A percentile compares a stretch with the other conserved stretches of the same genome.
phyloP scores from a whole-genome alignment of 2,329 filamentous ascomycete genomes.

The Cyphellophora attinorum region DNA sequence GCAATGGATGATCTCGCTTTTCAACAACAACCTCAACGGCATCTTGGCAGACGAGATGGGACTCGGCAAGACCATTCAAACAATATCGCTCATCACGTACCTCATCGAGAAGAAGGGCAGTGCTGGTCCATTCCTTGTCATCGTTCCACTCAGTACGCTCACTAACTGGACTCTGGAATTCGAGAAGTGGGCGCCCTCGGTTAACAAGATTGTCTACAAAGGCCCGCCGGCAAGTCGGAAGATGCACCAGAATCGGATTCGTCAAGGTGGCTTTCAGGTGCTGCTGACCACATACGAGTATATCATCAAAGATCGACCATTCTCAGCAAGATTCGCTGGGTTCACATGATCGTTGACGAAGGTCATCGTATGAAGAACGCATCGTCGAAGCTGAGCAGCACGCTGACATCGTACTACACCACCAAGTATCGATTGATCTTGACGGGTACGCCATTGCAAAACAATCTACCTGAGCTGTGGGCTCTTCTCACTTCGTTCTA shows the following conservation, averaged over 20 bases:
- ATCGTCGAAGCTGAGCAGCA: slow-evolving; percentile 89
- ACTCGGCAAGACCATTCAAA: slow-evolving; percentile 98
- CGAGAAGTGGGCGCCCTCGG: slow-evolving; percentile 92
- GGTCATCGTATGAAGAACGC: slow-evolving; percentile 99
- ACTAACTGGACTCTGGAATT: slow-evolving; percentile 99
- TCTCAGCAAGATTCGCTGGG: slow-evolving; percentile 97
- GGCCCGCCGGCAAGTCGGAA: slow-evolving; percentile 83
- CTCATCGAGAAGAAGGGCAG: slow-evolving; percentile 94
- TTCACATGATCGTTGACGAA: slow-evolving; percentile 99
- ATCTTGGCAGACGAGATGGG: slow-evolving; percentile 99
- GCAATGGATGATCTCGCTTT: slow-evolving; percentile 99
- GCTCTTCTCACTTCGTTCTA: slow-evolving; percentile 92
- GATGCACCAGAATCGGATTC: slow-evolving; percentile 84
- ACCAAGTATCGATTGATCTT: slow-evolving; percentile 94
- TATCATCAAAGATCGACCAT: slow-evolving; percentile 98
- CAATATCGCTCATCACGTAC: slow-evolving; percentile 93
- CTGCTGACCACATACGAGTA: slow-evolving; percentile 97
- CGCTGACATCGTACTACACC: slow-evolving; percentile 88
- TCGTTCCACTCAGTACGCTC: slow-evolving; percentile 90
- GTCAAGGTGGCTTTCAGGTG: slow-evolving; percentile 91
- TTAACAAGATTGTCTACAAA: slow-evolving; percentile 89
- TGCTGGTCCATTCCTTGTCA: slow-evolving; percentile 85
- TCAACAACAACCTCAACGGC: slow-evolving; percentile 99
- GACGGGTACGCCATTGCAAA: slow-evolving; percentile 93
- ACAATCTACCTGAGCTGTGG: slow-evolving; percentile 94